Percentiles rank a stretch among this genome's conserved stretches.
Evolutionary conservation across 139 green algal species (phyloP).

Genomic region (Marvania coccoides): DNA sequence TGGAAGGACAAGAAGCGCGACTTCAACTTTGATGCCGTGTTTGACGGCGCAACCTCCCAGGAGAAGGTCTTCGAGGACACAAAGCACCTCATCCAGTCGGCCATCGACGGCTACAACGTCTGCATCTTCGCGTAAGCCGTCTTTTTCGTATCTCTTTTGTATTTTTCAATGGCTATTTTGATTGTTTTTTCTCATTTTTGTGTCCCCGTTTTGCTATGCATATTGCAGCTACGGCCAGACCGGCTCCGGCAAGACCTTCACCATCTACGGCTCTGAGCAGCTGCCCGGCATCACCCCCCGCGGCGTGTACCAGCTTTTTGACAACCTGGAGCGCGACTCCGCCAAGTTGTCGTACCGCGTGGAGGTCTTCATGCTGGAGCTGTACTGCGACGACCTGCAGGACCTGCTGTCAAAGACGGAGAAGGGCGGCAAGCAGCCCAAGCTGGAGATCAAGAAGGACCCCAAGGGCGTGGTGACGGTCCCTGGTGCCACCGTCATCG

Average conservation of each 20-base stretch:
- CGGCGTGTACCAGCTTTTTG: conserved; percentile 85
- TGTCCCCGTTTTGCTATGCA: too few species aligned
- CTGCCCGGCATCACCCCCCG: conserved; percentile 78
- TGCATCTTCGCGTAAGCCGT: conserved; percentile 59
- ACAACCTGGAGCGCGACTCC: conserved; percentile 60
- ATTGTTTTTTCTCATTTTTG: conserved; percentile 91
- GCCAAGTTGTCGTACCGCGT: conserved; percentile 80
- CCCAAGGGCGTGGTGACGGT: conserved; percentile 89
- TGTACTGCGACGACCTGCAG: conserved; percentile 83
- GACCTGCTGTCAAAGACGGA: conserved; percentile 68
- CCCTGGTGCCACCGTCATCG: conserved; percentile 65
- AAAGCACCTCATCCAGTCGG: conserved; percentile 89
- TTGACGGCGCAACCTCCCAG: conserved; percentile 51
- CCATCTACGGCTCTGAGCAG: conserved; percentile 76
- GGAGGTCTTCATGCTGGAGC: conserved; percentile 91
- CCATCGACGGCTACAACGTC: conserved; percentile 79
- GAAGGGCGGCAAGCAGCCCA: conserved; percentile 26
- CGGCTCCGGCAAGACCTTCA: conserved; percentile 84
- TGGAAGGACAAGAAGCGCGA: conserved; percentile 91
- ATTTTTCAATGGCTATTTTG: conserved; percentile 62
- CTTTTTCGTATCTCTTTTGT: too few species aligned
- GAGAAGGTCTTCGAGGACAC: conserved; percentile 95
- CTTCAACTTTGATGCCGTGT: conserved; percentile 89
- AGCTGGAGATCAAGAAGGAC: conserved; percentile 98
- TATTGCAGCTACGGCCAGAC: conserved; percentile 81